A percentile compares a stretch with the other conserved stretches of the same genome.
phyloP scores from a whole-genome alignment of 2,329 filamentous ascomycete genomes.

The Alternaria sp. region DNA sequence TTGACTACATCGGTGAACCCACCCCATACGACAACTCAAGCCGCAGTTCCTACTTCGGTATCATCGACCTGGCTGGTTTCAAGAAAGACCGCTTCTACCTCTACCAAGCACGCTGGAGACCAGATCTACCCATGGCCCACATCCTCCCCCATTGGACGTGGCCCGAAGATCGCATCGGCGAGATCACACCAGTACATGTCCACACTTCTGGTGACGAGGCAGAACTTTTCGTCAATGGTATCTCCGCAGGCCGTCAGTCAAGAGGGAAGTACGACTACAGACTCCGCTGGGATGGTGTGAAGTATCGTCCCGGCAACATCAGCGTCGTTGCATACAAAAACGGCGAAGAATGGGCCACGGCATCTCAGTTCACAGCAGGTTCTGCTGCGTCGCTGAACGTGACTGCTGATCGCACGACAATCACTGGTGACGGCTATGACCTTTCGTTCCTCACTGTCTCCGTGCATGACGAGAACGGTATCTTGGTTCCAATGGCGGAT shows the following conservation, averaged over 20 bases:
- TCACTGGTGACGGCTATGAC: constrained; percentile 54
- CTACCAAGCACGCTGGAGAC: constrained; percentile 62
- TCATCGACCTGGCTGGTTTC: constrained; percentile 64
- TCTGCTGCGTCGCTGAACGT: constrained; percentile 48
- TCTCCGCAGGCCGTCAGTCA: constrained; percentile 52
- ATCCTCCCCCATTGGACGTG: constrained; percentile 65
- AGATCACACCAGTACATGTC: constrained; percentile 62
- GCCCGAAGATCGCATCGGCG: constrained; percentile 52
- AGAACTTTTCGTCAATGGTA: constrained; percentile 62
- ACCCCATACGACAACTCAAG: constrained; percentile 57
- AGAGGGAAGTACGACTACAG: constrained; percentile 52
- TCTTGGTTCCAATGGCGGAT: constrained; percentile 53
- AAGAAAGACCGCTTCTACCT: constrained; percentile 63
- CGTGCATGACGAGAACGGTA: constrained; percentile 54
- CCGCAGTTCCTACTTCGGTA: constrained; percentile 62
- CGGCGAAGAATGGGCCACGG: constrained; percentile 56
- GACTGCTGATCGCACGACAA: constrained; percentile 50
- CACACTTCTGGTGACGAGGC: constrained; percentile 61
- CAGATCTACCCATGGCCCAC: constrained; percentile 57
- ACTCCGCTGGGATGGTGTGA: constrained; percentile 61
- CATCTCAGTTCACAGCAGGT: constrained; percentile 53
- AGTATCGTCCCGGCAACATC: constrained; percentile 57
- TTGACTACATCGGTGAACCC: constrained; percentile 60
- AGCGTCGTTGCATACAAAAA: constrained; percentile 57
- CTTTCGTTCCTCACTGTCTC: constrained; percentile 56